Evolutionary conservation across 176 grass and related monocot genomes (phyloP), one percentile per base, ranked within the genome.

Genomic region (Puya raimondii): DNA sequence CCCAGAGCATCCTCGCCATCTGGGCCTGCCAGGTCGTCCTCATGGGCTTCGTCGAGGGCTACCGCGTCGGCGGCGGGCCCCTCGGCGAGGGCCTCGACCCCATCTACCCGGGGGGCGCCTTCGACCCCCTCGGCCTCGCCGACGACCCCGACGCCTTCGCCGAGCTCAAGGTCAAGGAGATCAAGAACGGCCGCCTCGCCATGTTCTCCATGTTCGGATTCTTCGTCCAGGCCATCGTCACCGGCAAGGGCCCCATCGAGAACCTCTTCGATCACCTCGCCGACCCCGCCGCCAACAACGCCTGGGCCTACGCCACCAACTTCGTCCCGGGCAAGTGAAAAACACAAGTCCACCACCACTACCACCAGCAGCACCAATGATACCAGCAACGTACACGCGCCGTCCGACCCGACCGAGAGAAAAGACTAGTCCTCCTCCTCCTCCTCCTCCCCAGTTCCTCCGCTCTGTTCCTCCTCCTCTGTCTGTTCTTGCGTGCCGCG

Each of bases 251-350:
- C 16, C 56, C 56, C 56, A 61, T 61, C 56, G 56, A 61, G 56
- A 61, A 61, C 56, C 56, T 61, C 56, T 61, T 18, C 14, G 56
- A 61, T n/a, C 56, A 61, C 56, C 16, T 61, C 56, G 56, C 56
- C 7, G 56, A 61, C 56, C 56, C 56, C 1, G n/a, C 21, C 21
- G 56, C 56, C 67, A 51, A 79, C 81, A 84, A 84, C 64, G 59
- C 70, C 8, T 81, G 78, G 73, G 75, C 80, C 47, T 87, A 70
- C 20, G 76, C 81, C 12, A 84, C 81, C 75, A 84, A 84, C 69
- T 78, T 84, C 49, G 81, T 68, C 12, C 81, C 81, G 11, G 81
- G 81, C 49, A 84, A 84, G 33, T 84, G 66, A 82, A 58, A 4
- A 0, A 13, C 51, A 54, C 16, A 2, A 15, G 16, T 13, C 16